phyloP scores from a whole-genome alignment of 2,329 filamentous ascomycete species.

The Diaporthe sp. region DNA sequence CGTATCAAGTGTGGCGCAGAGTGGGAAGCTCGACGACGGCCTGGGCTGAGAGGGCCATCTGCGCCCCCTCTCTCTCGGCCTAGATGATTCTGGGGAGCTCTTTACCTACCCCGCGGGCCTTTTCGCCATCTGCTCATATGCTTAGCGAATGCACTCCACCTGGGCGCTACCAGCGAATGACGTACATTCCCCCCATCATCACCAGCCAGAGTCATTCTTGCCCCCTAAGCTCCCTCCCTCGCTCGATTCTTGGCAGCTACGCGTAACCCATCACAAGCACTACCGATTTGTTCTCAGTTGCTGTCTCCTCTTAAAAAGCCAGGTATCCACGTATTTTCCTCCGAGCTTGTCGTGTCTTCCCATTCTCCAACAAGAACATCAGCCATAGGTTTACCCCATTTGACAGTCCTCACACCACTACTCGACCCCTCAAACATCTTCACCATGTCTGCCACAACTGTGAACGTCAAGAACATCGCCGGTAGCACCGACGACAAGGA shows the following conservation, averaged over 20 bases:
- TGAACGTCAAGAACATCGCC: conserved; percentile 92
- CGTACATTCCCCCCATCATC: conserved; percentile 21
- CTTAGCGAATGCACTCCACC: conserved; percentile 20
- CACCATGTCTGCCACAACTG: conserved; percentile 74
- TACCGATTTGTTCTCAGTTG: background rate
- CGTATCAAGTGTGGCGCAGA: conserved; percentile 31
- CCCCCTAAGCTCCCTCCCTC: conserved; percentile 13
- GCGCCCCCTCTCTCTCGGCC: background rate
- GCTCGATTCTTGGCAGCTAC: conserved; percentile 28
- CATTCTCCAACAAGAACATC: background rate
- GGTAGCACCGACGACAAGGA: conserved; percentile 87
- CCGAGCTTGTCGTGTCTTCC: background rate
- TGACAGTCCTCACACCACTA: conserved; percentile 8
- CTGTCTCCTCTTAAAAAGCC: conserved; percentile 10
- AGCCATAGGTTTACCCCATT: conserved; percentile 1
- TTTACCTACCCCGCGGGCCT: conserved; percentile 17
- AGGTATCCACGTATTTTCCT: background rate
- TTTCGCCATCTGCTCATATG: background rate
- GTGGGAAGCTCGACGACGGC: background rate
- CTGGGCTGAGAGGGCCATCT: background rate
- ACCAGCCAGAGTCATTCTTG: conserved; percentile 22
- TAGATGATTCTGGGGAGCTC: conserved; percentile 11
- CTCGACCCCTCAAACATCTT: background rate
- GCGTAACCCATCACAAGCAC: conserved; percentile 26
- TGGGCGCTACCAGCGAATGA: conserved; percentile 19